Conservation (phyloP, 139 green algal species). For the Haematococcus sp. region DNA sequence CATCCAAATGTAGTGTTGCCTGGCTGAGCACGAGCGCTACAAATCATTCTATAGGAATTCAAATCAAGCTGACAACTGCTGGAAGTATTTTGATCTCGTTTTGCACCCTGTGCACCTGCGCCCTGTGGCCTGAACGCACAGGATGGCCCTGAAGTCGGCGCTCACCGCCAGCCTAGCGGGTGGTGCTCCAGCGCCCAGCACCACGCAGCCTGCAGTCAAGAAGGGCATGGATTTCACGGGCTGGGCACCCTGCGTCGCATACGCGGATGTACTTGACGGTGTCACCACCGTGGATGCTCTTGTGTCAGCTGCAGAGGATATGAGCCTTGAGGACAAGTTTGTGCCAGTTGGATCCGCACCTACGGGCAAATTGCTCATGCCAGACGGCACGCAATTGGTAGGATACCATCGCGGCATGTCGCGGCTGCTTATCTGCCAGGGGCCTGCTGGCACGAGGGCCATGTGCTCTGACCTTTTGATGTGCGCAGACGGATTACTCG, state of each 20-base stretch:
- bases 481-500: conserved; percentile 70
- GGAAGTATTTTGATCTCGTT: too few species aligned
- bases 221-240: conserved; percentile 10
- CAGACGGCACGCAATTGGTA: conserved; percentile 36
- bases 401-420: not conserved
- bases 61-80: too few species aligned
- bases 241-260: conserved; percentile 28
- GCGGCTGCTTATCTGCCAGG: not conserved
- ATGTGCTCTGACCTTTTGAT: not conserved
- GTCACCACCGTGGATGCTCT: not conserved
- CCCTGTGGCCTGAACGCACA: not conserved
- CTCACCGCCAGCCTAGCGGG: not conserved
- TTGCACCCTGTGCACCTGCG: too few species aligned
- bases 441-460: too few species aligned
- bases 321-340: not conserved
- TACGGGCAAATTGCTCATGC: conserved; percentile 29
- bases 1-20: too few species aligned
- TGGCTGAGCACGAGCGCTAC: too few species aligned
- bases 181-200: not conserved
- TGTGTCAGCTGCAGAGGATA: not conserved
- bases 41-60: too few species aligned
- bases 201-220: not conserved
- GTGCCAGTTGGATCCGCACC: conserved; percentile 40
- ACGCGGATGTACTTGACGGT: conserved; percentile 27
- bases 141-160: conserved; percentile 1